Base-by-base conservation (phyloP, 2,329 filamentous ascomycete species). In the Alternaria sp. region DNA sequence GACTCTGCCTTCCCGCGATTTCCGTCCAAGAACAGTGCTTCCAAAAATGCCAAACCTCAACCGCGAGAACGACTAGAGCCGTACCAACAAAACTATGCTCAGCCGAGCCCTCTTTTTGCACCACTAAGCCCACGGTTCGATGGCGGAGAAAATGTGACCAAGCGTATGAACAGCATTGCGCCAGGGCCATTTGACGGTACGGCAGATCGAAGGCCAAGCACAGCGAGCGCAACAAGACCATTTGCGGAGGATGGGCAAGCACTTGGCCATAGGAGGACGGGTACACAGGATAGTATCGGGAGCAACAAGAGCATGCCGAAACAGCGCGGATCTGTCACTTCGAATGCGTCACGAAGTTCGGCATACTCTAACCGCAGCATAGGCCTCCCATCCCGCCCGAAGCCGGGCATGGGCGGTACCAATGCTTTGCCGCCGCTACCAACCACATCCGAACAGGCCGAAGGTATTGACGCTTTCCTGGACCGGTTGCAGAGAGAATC, bases 161-260 rank as follows among this genome's bases (percentile, higher is more conserved):
- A 86, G 63, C 85, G 87, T 52, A 87, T 91, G 83, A 86, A 91
- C 66, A 84, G 81, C 8, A 89, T 91, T 70, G 83, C 87, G 1
- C 87, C 89, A 1, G 89, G 88, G 0, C 89, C 89, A 0, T 91
- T 92, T 68, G 87, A 88, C 64, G 75, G 83, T 46, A 66, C 32
- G 78, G 52, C 64, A 32, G 66, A 74, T 30, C 66, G 74, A 42
- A 72, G 73, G 56, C 75, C 75, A 24, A 75, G 73, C 36, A 75
- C 71, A 56, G 65, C 72, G 9, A 63, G 78, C 79, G 65, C 79
- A 77, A 65, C 71, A 55, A 70, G 64, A 56, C 58, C 63, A 47
- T 63, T 69, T 18, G 34, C 54, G 36, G 59, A 65, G 64, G 64
- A 34, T 58, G 72, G 72, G 59, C 52, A 69, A 69, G 20, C 77